A percentile compares a stretch with the other conserved stretches of the same genome.
These are phyloP conservation scores for Leccinum pallidistipes DNA, from an alignment of 1,284 basidiomycete genomes.

Conservation along the genomic window DNA sequence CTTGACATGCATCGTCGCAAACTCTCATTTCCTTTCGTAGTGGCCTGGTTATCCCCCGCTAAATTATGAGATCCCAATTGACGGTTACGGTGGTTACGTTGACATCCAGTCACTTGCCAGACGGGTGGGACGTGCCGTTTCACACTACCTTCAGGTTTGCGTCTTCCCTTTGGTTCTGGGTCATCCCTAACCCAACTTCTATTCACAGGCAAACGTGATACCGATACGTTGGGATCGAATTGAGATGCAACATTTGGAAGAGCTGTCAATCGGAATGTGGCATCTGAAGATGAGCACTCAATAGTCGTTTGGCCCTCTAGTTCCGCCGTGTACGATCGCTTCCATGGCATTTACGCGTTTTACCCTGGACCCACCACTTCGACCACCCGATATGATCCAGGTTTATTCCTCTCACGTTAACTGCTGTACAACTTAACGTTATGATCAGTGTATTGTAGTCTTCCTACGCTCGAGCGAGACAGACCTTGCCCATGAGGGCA, in stretches of 20 bases:
- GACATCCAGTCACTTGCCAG: conserved; percentile 67
- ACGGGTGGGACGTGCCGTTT: conserved; percentile 66
- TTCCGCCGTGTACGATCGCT: conserved; percentile 10
- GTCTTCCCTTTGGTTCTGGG: conserved; percentile 1
- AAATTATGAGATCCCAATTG: conserved; percentile 74
- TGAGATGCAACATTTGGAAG: conserved; percentile 71
- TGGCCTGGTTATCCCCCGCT: conserved; percentile 71
- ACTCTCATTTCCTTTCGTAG: conserved; percentile 36
- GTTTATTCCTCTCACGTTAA: conserved; percentile 6
- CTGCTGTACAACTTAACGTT: conserved; percentile 23
- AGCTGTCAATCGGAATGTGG: conserved; percentile 67
- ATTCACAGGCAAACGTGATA: conserved; percentile 57
- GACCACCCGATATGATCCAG: conserved; percentile 15
- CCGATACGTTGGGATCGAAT: conserved; percentile 68
- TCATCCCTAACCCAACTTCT: conserved; percentile 17
- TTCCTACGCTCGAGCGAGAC: neutral
- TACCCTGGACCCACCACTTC: conserved; percentile 7
- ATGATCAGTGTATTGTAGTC: conserved; percentile 23
- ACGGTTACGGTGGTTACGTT: conserved; percentile 62
- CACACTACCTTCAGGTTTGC: conserved; percentile 71
- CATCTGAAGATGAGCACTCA: conserved; percentile 50
- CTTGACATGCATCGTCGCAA: neutral
- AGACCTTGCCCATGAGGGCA: neutral
- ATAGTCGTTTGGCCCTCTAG: conserved; percentile 26
- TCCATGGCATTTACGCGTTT: conserved; percentile 4